phyloP scores from a whole-genome alignment of 192 early-diverging fungal species.

The Rhizophagus sp. region DNA sequence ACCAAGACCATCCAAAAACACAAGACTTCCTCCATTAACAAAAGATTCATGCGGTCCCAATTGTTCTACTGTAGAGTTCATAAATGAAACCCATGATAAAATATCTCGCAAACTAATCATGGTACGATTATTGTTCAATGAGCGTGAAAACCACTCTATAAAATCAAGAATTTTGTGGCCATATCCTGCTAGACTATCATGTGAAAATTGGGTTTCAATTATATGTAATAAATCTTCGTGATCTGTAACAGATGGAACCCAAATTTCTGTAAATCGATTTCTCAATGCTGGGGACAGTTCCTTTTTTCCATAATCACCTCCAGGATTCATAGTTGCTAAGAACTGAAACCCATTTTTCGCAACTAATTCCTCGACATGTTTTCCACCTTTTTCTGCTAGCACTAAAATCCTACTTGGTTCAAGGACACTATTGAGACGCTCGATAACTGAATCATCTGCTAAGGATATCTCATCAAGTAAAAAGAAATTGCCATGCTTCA shows the following conservation, averaged over 20 bases:
- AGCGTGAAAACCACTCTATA: conserved; percentile 73
- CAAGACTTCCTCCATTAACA: conserved; percentile 88
- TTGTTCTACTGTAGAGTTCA: conserved; percentile 53
- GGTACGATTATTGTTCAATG: conserved; percentile 55
- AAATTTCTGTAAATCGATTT: conserved; percentile 98
- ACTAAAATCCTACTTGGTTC: conserved; percentile 85
- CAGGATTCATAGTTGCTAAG: conserved; percentile 99
- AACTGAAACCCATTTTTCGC: conserved; percentile 81
- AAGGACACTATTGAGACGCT: conserved; percentile 92
- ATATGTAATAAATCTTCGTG: conserved; percentile 71
- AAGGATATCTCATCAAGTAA: conserved; percentile 98
- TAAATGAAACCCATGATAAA: conserved; percentile 89
- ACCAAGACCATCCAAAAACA: conserved; percentile 89
- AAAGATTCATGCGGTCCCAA: conserved; percentile 59
- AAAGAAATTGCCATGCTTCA: conserved; percentile 86
- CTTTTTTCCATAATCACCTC: conserved; percentile 99
- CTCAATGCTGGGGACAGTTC: conserved; percentile 96
- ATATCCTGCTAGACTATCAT: conserved; percentile 41
- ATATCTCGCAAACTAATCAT: conserved; percentile 87
- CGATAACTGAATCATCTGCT: conserved; percentile 97
- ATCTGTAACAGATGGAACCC: conserved; percentile 88
- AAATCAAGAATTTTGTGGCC: conserved; percentile 75
- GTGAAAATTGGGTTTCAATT: conserved; percentile 54
- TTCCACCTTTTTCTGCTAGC: conserved; percentile 87
- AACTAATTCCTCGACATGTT: conserved; percentile 68